These are phyloP conservation scores for Zoysia japonica DNA, from an alignment of 176 grass and related monocot genomes.

Conservation along the genomic window DNA sequence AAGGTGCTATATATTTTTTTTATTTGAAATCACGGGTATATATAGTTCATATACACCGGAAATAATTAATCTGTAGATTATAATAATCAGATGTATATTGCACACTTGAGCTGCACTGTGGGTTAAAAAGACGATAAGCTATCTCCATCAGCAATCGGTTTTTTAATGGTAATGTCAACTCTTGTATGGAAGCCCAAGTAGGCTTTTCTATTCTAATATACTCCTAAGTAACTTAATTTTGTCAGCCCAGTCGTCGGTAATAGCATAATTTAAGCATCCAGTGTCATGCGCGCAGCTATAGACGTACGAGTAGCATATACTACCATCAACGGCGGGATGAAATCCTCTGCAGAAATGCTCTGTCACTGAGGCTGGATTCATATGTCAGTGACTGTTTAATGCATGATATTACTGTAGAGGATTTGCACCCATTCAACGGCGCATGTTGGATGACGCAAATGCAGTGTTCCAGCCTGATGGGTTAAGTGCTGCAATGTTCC, in stretches of 20 bases:
- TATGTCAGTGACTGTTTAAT: no score
- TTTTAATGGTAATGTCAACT: constrained; percentile 31
- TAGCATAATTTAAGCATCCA: neutral
- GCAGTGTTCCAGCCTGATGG: no score
- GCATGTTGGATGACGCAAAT: neutral
- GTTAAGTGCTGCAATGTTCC: no score
- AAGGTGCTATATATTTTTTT: no score
- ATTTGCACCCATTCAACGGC: neutral
- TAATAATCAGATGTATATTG: neutral
- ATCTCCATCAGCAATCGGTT: constrained; percentile 22
- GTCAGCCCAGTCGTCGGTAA: neutral
- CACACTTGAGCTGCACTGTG: neutral
- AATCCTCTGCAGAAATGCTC: no score
- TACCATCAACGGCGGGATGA: neutral
- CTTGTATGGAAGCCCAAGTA: constrained; percentile 31
- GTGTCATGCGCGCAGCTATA: neutral
- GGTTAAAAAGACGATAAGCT: constrained; percentile 16
- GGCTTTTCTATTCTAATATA: neutral
- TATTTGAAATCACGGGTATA: no score
- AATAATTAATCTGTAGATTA: neutral
- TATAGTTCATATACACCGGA: no score
- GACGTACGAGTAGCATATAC: neutral
- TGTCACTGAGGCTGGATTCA: no score
- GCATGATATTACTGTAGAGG: no score
- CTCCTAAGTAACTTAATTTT: no score